Evolutionary conservation across 31 red algal species (phyloP), one percentile per base, ranked within the genome.

Genomic region (Odonthalia washingtoniensis): DNA sequence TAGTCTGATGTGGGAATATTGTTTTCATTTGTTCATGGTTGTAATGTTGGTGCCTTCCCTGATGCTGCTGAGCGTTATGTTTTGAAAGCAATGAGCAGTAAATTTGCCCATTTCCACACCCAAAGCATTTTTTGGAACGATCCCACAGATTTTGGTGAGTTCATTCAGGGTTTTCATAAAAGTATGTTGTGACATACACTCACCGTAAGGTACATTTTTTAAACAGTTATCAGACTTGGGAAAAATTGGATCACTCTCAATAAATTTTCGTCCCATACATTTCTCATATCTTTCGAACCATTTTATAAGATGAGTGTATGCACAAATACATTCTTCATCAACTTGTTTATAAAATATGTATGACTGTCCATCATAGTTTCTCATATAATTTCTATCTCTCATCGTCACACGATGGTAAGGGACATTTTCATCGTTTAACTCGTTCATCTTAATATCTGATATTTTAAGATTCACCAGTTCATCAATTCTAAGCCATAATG

Each of bases 111-210:
- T n/a, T n/a, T n/a, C n/a, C 28, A 18, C 26, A 36, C 67, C 67
- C 14, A 26, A 30, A 18, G 67, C 9, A 70, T 70, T 70, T 70
- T 26, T 70, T 26, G 67, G 67, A 18, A 70, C 27, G 33, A 70
- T 70, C 9, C 67, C 67, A 12, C 9, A 18, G 33, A 12, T 34
- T 18, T 12, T 6, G 9, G 33, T 36, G 9, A 30, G 28, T 30
- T 36, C 9, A 26, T 70, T 70, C 6, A 70, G 6, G 9, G 26
- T 70, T 36, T 30, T 30, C 67, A 70, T 70, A 70, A 70, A 70
- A 18, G 67, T 70, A 9, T 30, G 16, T 70, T 70, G 26, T 30
- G 28, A 12, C 67, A 70, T 70, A 9, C 12, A 34, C 28, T 70
- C 67, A 30, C 67, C 67, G 67, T 18, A 70, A 14, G n/a, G 27